A percentile compares a stretch with the other conserved stretches of the same genome.
Evolutionary conservation across 495 filamentous ascomycete genomes (phyloP).

Genomic region (Bathelium albidoporum): DNA sequence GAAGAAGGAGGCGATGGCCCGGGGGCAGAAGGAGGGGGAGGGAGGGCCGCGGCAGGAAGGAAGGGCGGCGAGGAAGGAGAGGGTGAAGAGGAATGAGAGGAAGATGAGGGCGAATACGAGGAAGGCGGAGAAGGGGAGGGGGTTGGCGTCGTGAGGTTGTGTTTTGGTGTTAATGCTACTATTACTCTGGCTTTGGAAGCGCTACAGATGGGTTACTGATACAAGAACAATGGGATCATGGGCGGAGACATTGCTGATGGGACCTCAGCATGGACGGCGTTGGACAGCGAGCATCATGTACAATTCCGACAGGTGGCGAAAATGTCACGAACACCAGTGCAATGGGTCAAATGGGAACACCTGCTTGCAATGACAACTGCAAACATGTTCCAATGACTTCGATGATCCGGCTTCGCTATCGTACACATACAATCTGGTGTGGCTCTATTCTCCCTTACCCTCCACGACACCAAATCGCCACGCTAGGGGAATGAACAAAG

Average conservation of each 20-base stretch:
- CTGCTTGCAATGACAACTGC: neutral
- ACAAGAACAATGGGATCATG: neutral
- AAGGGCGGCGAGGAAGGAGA: slow-evolving; percentile 1
- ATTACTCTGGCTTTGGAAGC: too few relatives aligned
- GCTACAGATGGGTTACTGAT: neutral
- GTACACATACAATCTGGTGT: neutral
- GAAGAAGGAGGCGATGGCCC: slow-evolving; percentile 72
- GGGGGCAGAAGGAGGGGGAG: slow-evolving; percentile 47
- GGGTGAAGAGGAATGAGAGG: neutral
- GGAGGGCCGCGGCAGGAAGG: slow-evolving; percentile 30
- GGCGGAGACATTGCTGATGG: neutral
- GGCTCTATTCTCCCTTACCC: neutral
- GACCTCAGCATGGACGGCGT: neutral
- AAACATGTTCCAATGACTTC: neutral
- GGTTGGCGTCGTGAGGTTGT: neutral
- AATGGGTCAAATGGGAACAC: neutral
- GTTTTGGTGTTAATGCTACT: neutral
- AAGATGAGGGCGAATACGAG: slow-evolving; percentile 50
- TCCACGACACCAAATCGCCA: slow-evolving; percentile 2
- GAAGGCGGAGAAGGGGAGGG: slow-evolving; percentile 37
- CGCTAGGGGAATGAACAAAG: slow-evolving; percentile 10
- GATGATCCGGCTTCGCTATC: neutral
- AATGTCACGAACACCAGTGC: neutral
- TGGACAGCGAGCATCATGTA: neutral
- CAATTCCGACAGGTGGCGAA: neutral